These are phyloP conservation scores for Protomyces macrosporus DNA, from an alignment of 1,139 yeast species.

Conservation along the genomic window DNA sequence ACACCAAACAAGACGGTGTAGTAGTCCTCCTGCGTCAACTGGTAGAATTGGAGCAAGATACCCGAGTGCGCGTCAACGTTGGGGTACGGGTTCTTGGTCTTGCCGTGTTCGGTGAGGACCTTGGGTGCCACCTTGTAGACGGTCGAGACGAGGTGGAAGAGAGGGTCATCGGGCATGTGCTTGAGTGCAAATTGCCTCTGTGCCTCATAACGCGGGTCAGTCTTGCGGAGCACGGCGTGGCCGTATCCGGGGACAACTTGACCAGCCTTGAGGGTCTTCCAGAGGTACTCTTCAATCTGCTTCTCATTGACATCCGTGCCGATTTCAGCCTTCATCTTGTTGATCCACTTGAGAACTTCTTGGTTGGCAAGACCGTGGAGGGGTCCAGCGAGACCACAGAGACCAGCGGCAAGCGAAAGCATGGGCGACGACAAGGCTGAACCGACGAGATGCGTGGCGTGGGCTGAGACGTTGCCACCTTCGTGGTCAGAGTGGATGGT, in stretches of 20 bases:
- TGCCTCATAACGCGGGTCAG: conserved; percentile 96
- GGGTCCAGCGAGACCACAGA: conserved; percentile 97
- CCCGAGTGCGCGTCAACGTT: conserved; percentile 98
- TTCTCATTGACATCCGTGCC: conserved; percentile 66
- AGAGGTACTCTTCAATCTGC: conserved; percentile 76
- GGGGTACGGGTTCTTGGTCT: conserved; percentile 99
- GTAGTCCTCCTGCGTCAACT: conserved; percentile 89
- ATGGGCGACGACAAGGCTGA: conserved; percentile 91
- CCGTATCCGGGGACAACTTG: conserved; percentile 98
- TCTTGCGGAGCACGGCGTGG: conserved; percentile 92
- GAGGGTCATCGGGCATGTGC: conserved; percentile 49
- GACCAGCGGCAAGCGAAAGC: conserved; percentile 88
- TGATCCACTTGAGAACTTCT: conserved; percentile 91
- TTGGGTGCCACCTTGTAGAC: conserved; percentile 94
- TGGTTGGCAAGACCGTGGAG: conserved; percentile 98
- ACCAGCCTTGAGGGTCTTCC: conserved; percentile 87
- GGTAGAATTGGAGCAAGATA: conserved; percentile 93
- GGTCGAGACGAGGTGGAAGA: conserved; percentile 79
- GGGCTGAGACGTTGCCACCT: conserved; percentile 98
- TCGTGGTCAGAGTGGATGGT: conserved; percentile 97
- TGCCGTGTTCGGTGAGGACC: conserved; percentile 92
- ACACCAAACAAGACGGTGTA: conserved; percentile 98
- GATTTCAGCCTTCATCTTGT: conserved; percentile 71
- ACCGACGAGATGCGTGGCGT: conserved; percentile 94
- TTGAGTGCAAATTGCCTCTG: conserved; percentile 94